These are phyloP conservation scores for Alternaria sp. DNA, from an alignment of 2,329 filamentous ascomycete species.

Conservation along the genomic window DNA sequence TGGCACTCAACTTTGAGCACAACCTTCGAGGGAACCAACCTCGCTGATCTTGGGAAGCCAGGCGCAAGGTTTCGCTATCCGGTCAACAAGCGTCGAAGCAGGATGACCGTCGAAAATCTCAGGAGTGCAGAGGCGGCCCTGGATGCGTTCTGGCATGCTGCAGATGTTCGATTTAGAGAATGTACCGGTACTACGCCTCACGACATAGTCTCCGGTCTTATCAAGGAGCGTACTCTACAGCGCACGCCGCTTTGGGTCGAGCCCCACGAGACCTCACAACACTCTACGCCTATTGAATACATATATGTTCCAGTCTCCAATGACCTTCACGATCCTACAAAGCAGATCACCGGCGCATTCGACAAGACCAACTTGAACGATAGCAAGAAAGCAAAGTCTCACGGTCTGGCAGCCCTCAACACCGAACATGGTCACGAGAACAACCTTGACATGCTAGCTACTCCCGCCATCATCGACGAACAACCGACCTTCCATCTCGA, in stretches of 20 bases:
- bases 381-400: conserved; percentile 16
- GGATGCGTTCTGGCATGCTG: conserved; percentile 54
- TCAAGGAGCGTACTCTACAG: conserved; percentile 46
- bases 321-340: conserved; percentile 9
- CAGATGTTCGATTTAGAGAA: conserved; percentile 25
- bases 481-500: conserved; percentile 12
- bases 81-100: conserved; percentile 54
- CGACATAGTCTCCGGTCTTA: conserved; percentile 23
- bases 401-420: not conserved
- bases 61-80: conserved; percentile 47
- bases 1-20: not conserved
- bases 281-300: not conserved
- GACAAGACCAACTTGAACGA: not conserved
- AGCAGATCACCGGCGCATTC: conserved; percentile 13
- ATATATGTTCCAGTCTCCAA: conserved; percentile 8
- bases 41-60: not conserved
- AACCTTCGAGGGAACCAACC: not conserved
- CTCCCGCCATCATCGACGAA: conserved; percentile 18
- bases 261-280: conserved; percentile 6
- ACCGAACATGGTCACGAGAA: not conserved
- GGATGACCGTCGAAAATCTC: conserved; percentile 45
- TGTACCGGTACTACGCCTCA: conserved; percentile 4
- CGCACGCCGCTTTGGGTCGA: conserved; percentile 59
- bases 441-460: not conserved
- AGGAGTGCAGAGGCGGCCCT: conserved; percentile 54